A percentile compares a stretch with the other conserved stretches of the same genome.
phyloP scores from a whole-genome alignment of 768 basidiomycete species.

The Xerocomus brunneocitrinus region DNA sequence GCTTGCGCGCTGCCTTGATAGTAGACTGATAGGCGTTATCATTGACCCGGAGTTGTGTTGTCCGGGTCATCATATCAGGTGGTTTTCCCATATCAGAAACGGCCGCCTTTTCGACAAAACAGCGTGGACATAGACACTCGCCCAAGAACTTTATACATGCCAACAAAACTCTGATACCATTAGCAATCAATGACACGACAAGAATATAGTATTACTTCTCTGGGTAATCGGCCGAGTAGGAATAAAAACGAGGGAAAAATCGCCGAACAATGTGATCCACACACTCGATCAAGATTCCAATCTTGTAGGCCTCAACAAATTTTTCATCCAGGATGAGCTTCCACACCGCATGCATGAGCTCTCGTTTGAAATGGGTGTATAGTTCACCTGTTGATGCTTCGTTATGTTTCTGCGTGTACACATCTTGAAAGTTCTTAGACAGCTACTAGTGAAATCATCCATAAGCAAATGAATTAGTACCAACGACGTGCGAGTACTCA shows the following conservation, averaged over 20 bases:
- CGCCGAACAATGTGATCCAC: not conserved
- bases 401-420: not conserved
- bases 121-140: slow-evolving; percentile 24
- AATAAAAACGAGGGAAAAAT: not conserved
- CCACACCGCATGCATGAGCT: slow-evolving; percentile 3
- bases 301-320: not conserved
- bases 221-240: slow-evolving; percentile 1
- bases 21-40: accelerated
- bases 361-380: not conserved
- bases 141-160: slow-evolving; percentile 14
- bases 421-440: slow-evolving; percentile 9
- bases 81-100: slow-evolving; percentile 12
- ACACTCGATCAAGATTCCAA: not conserved
- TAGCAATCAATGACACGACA: not conserved
- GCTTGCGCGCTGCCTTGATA: not conserved
- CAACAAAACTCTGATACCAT: not conserved
- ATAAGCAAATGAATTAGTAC: not conserved
- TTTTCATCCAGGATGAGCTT: not conserved
- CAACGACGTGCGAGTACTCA: too few relatives aligned
- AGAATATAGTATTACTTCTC: slow-evolving; percentile 3
- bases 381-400: not conserved
- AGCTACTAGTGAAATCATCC: slow-evolving; percentile 1
- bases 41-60: not conserved
- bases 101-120: slow-evolving; percentile 14
- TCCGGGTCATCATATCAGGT: not conserved